phyloP scores from a whole-genome alignment of 768 basidiomycete genomes.

The Tulasnella sp. region DNA sequence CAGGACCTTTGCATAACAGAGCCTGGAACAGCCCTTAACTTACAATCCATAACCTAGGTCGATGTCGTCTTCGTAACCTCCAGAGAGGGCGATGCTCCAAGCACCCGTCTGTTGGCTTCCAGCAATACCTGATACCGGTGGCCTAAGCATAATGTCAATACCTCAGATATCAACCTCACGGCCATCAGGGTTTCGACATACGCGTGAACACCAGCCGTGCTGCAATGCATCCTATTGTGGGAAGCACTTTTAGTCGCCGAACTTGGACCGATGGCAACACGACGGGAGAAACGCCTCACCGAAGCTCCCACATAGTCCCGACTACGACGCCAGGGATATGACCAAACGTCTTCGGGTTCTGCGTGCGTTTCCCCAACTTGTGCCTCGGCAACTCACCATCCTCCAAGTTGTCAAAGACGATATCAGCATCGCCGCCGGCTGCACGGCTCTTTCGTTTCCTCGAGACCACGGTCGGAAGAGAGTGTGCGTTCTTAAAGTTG shows the following conservation, averaged over 20 bases:
- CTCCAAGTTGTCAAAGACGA: conserved; percentile 25
- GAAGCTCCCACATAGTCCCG: conserved; percentile 72
- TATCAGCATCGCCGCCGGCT: conserved; percentile 21
- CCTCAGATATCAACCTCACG: background rate
- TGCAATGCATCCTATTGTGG: conserved; percentile 58
- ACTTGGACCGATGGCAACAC: too few species aligned
- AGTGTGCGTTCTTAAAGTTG: conserved; percentile 19
- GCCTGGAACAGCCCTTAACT: conserved; percentile 26
- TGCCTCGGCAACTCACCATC: conserved; percentile 11
- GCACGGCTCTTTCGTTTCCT: conserved; percentile 17
- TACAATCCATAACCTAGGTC: conserved; percentile 75
- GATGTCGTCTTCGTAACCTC: conserved; percentile 80
- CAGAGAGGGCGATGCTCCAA: conserved; percentile 77
- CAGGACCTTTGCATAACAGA: background rate
- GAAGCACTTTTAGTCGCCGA: too few species aligned
- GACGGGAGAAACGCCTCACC: conserved; percentile 30
- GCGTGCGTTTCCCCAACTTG: conserved; percentile 23
- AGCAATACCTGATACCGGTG: conserved; percentile 75
- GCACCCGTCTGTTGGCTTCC: conserved; percentile 51
- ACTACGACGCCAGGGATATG: conserved; percentile 66
- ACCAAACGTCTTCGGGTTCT: conserved; percentile 55
- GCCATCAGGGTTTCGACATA: conserved; percentile 31
- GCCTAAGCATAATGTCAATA: conserved; percentile 34
- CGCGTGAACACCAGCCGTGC: conserved; percentile 75
- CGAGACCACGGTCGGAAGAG: background rate